A percentile compares a stretch with the other conserved stretches of the same genome.
Evolutionary conservation across 306 rosid genomes (phyloP).

Genomic region (Astragalus glycyphyllos): DNA sequence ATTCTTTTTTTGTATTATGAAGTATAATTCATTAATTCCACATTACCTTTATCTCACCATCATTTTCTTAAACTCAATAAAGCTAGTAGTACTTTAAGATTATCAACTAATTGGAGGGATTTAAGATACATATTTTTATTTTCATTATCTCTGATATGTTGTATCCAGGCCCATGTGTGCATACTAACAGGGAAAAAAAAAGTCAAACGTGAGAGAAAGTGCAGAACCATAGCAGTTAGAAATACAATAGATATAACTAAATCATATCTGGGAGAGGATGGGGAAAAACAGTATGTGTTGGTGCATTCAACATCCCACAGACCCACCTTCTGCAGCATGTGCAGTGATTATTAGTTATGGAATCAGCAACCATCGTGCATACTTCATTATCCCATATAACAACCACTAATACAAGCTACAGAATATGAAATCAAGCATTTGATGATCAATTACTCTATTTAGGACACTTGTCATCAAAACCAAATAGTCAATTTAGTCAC

Average conservation of each 20-base stretch:
- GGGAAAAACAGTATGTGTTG: conserved; percentile 17
- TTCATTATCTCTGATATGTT: conserved; percentile 23
- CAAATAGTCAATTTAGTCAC: conserved; percentile 11
- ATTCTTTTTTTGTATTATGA: too few species aligned
- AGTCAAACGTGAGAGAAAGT: conserved; percentile 9
- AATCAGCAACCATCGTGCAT: conserved; percentile 24
- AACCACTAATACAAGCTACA: conserved; percentile 18
- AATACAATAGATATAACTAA: conserved; percentile 24
- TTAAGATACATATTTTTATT: conserved; percentile 31
- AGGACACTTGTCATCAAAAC: conserved; percentile 8
- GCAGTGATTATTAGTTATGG: conserved; percentile 2
- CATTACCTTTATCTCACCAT: conserved; percentile 11
- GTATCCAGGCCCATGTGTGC: conserved; percentile 16
- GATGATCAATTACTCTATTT: neutral
- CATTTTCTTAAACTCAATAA: neutral
- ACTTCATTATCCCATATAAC: conserved; percentile 22
- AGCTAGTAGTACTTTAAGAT: neutral
- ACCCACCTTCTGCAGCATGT: conserved; percentile 15
- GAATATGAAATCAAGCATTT: conserved; percentile 23
- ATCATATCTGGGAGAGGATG: conserved; percentile 12
- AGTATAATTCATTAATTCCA: too few species aligned
- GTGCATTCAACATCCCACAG: conserved; percentile 22
- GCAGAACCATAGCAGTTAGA: conserved; percentile 27
- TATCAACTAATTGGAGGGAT: conserved; percentile 6
- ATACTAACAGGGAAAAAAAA: conserved; percentile 12